Evolutionary conservation across 345 rosid species (phyloP).

Genomic region (Gossypium mustelinum): DNA sequence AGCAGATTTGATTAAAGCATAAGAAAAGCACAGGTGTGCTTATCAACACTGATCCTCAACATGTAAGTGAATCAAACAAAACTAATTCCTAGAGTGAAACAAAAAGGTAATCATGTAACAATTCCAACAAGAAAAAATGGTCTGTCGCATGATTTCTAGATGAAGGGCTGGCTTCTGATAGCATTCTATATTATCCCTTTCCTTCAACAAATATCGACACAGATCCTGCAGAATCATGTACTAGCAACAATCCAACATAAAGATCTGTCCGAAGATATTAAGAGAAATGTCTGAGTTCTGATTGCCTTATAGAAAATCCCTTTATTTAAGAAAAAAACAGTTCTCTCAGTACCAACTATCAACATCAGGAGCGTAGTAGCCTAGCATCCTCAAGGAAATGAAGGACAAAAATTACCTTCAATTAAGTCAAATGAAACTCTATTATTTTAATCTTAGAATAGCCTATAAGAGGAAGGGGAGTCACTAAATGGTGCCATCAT

Average conservation of each 20-base stretch:
- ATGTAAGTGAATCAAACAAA: neutral
- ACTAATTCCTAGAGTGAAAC: neutral
- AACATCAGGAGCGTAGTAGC: neutral
- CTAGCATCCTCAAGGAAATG: neutral
- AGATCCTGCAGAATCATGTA: neutral
- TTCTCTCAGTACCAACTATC: neutral
- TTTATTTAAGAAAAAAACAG: neutral
- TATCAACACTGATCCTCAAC: neutral
- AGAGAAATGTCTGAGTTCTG: neutral
- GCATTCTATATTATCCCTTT: neutral
- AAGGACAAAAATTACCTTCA: neutral
- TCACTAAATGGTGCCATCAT: slow-evolving; percentile 5
- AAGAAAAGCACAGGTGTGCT: neutral
- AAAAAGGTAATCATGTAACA: neutral
- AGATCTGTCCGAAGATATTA: neutral
- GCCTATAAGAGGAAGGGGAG: neutral
- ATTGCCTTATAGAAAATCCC: neutral
- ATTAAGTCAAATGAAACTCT: neutral
- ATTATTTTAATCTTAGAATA: neutral
- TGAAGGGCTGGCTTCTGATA: neutral
- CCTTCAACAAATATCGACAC: neutral
- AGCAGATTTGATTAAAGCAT: neutral
- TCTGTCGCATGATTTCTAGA: neutral
- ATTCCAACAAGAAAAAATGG: neutral
- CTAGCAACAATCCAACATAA: neutral